Base-by-base conservation (phyloP, 371 early-diverging fungal genomes). In the Zychaea mexicana region DNA sequence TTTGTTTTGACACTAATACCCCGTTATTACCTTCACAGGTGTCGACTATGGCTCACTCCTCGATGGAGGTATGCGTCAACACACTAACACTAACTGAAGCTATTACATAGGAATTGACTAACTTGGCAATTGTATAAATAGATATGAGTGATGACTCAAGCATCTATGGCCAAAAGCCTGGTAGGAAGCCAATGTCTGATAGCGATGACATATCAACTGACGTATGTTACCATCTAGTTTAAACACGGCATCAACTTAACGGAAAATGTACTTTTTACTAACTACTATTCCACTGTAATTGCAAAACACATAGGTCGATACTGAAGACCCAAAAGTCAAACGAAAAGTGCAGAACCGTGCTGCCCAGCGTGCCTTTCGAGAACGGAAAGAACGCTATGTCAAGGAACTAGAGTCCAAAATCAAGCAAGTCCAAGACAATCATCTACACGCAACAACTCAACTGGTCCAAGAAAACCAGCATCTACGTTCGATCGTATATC, bases 331-430 rank as follows among this genome's bases (percentile, higher is more conserved):
- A 21, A 70, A 66, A 24, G 60, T 63, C 3, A 79, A 80, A 30
- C 83, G 89, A 31, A 85, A 87, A 30, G 89, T 88, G 2, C 89
- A 89, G 65, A 89, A 89, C 61, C 77, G 89, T 12, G 89, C 88
- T 13, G 89, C 89, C 0, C 89, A 89, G 62, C 81, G 89, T 6
- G 89, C 89, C 8, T 89, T 89, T 72, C 82, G 89, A 46, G 90
- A 92, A 64, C 84, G 92, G 60, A 88, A 88, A 67, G 89, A 90
- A 52, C 82, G 84, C 52, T 88, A 91, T 66, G 85, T 91, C n/a
- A 79, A 84, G 66, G 78, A 84, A 30, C 73, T 92, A 0, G 90
- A 92, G 63, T 71, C 71, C 32, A 84, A 86, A 38, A 81, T 92
- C 64, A 77, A 85, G 70, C 68, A 79, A 71, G 53, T 85, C 68